Percentiles rank a stretch among this genome's conserved stretches.
Evolutionary conservation across 495 filamentous ascomycete species (phyloP).

Genomic region (Tuber melanosporum): DNA sequence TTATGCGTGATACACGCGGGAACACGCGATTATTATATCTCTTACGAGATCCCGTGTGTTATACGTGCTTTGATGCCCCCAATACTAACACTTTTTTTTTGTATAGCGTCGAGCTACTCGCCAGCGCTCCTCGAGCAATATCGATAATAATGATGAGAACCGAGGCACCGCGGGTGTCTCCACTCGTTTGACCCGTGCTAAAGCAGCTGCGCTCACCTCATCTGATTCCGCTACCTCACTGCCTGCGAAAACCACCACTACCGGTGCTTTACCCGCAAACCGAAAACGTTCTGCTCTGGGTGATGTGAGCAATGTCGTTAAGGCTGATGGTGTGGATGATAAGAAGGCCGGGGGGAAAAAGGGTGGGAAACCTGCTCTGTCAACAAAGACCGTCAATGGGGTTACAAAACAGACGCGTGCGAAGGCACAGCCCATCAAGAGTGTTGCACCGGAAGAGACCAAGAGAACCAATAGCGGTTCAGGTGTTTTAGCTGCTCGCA

Average conservation of each 20-base stretch:
- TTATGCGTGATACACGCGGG: slow-evolving; percentile 13
- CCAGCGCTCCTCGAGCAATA: slow-evolving; percentile 54
- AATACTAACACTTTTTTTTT: slow-evolving; percentile 15
- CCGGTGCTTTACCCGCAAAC: slow-evolving; percentile 46
- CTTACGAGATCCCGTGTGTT: slow-evolving; percentile 9
- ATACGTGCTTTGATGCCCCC: slow-evolving; percentile 44
- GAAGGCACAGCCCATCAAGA: slow-evolving; percentile 37
- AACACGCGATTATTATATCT: slow-evolving; percentile 21
- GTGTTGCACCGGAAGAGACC: slow-evolving; percentile 29
- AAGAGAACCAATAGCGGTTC: slow-evolving; percentile 38
- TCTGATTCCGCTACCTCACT: slow-evolving; percentile 75
- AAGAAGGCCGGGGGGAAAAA: slow-evolving; percentile 50
- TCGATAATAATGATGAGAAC: slow-evolving; percentile 95
- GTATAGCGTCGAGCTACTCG: slow-evolving; percentile 48
- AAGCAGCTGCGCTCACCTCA: slow-evolving; percentile 57
- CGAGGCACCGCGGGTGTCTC: slow-evolving; percentile 47
- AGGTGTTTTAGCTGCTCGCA: slow-evolving; percentile 38
- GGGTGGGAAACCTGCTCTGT: slow-evolving; percentile 49
- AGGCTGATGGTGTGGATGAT: slow-evolving; percentile 57
- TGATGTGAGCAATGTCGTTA: slow-evolving; percentile 91
- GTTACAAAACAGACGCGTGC: slow-evolving; percentile 37
- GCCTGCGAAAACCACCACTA: slow-evolving; percentile 52
- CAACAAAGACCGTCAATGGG: slow-evolving; percentile 42
- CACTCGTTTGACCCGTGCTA: slow-evolving; percentile 84
- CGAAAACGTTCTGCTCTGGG: slow-evolving; percentile 73